Evolutionary conservation across 116 monocot species (phyloP).

Genomic region (Trichopus zeylanicus): DNA sequence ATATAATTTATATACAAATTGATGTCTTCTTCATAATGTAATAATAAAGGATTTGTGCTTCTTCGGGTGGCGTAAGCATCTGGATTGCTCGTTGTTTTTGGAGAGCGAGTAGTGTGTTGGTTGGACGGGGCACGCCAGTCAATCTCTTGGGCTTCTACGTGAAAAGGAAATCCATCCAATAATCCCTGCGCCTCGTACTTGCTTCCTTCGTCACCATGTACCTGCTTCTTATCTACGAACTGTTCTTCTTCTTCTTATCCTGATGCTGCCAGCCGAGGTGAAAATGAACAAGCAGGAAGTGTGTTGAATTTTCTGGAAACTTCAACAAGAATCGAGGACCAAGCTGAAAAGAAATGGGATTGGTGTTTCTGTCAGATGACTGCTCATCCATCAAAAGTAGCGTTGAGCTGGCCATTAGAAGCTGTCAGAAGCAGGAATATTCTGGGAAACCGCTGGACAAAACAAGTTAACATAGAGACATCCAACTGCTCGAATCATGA

Average conservation of each 20-base stretch:
- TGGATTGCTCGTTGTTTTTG: background rate
- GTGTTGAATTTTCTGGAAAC: background rate
- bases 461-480: background rate
- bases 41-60: background rate
- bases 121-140: background rate
- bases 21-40: background rate
- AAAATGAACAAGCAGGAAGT: background rate
- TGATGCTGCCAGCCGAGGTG: background rate
- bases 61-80: background rate
- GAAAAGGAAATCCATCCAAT: background rate
- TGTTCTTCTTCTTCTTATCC: background rate
- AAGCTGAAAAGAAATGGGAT: background rate
- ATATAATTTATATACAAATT: background rate
- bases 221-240: background rate
- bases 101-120: background rate
- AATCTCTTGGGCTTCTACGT: background rate
- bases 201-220: background rate
- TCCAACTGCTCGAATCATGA: background rate
- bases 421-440: background rate
- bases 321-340: background rate
- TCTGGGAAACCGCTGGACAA: background rate
- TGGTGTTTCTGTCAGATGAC: no score
- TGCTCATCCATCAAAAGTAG: background rate
- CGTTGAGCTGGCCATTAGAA: background rate
- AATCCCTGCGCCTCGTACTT: background rate